Conservation (phyloP, 2,329 filamentous ascomycete species). For the Colletotrichum orbiculare region DNA sequence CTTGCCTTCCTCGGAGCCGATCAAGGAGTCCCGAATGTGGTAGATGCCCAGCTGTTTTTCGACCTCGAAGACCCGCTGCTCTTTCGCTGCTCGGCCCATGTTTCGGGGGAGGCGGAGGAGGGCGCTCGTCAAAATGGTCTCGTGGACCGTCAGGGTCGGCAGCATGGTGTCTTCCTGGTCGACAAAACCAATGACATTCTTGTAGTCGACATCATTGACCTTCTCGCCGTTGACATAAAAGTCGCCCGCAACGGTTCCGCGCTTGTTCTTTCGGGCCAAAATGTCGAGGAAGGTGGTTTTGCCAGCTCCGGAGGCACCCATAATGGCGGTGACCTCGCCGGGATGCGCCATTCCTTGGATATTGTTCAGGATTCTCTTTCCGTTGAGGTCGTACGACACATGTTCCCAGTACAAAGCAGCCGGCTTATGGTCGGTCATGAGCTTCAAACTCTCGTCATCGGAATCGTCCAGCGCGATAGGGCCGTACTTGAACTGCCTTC, state of each 20-base stretch:
- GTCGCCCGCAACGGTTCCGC: conserved; percentile 79
- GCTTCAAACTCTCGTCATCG: conserved; percentile 84
- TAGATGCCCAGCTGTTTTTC: conserved; percentile 96
- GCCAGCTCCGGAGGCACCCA: conserved; percentile 96
- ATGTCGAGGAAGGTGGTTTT: conserved; percentile 99
- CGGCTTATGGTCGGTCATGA: conserved; percentile 92
- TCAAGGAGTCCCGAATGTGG: conserved; percentile 92
- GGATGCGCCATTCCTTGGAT: conserved; percentile 91
- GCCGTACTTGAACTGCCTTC: conserved; percentile 76
- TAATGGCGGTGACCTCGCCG: conserved; percentile 96
- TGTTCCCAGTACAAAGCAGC: conserved; percentile 90
- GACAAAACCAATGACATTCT: conserved; percentile 93
- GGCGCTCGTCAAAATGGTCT: conserved; percentile 95
- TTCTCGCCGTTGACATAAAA: conserved; percentile 96
- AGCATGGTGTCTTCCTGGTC: conserved; percentile 99
- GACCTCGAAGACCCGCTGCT: conserved; percentile 90
- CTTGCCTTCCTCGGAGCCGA: conserved; percentile 94
- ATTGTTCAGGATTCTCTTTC: conserved; percentile 83
- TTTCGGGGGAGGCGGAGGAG: conserved; percentile 90
- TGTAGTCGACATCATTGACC: conserved; percentile 85
- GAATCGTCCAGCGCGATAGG: conserved; percentile 88
- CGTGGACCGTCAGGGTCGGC: conserved; percentile 94
- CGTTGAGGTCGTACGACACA: conserved; percentile 87
- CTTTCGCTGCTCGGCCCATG: conserved; percentile 89
- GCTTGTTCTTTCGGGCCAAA: conserved; percentile 95